Evolutionary conservation across 1,284 basidiomycete genomes (phyloP), one percentile per base, ranked within the genome.

Genomic region (Pseudozyma tsukubaensis): DNA sequence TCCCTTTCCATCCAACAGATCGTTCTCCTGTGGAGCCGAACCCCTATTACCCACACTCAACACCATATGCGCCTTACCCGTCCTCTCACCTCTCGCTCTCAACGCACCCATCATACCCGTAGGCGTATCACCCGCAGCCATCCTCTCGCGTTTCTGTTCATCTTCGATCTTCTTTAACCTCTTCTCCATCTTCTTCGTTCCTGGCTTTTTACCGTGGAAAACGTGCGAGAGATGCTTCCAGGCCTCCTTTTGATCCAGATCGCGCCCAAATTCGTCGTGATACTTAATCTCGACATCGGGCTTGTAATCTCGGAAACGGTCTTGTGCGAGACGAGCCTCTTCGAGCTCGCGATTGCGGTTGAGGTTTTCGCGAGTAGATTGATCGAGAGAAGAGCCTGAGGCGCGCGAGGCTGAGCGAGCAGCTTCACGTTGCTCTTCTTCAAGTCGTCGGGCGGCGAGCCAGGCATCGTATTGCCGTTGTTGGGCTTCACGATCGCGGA

Each of bases 271-370:
- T 61, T 84, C 78, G 85, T 99, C 97, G 76, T 96, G 92, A 85
- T 99, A 99, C 64, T 92, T 92, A 82, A 99, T 93, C 73, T 96
- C 93, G 78, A 99, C 89, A 85, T 97, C 94, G 1, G 97, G 97
- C 86, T 95, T 97, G 88, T 99, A 99, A 83, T 92, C 89, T 86
- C 91, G 92, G 89, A 92, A 99, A 50, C 90, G 85, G 40, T 97
- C 93, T 77, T 94, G 86, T 48, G 90, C 89, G 32, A 92, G 89
- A 43, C 92, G 89, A 9, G 94, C 92, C 76, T 97, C 94, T 75
- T 93, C 91, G 83, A 94, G 91, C 81, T 99, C 97, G 29, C 95
- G 90, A 77, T 91, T 84, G 60, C 93, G 89, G 83, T 97, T 97
- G 85, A 97, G 94, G 83, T 93, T 94, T 85, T 99, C 97, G 59